Base-by-base conservation (phyloP, 306 rosid species). In the Morella rubra region DNA sequence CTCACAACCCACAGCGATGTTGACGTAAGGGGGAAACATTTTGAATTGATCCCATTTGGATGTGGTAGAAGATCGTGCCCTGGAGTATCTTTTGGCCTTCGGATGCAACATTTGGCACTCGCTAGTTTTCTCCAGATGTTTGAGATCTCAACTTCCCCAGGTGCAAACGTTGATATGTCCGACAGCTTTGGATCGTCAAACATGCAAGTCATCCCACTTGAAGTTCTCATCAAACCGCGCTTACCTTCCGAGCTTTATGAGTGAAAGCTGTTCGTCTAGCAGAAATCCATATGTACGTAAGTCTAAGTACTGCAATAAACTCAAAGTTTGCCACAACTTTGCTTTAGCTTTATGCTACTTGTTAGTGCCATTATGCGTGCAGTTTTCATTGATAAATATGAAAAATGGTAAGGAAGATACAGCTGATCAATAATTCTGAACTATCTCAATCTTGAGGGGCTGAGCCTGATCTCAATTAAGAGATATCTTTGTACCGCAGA, bases 31-130 rank as follows among this genome's bases (percentile, higher is more conserved):
- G 92, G 93, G 6, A 72, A 78, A 8, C 73, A 83, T 64, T 87
- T 80, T 32, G 88, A 84, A 73, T 58, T 89, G 0, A 76, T 86
- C 42, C 96, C 93, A 0, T 87, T 91, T 74, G 93, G 92, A 0
- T 42, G 82, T 12, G 96, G 96, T 11, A 82, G 93, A 81, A 87
- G 96, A 73, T 5, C 56, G 0, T 89, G 93, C 20, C 92, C 92
- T 9, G 93, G 89, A 12, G 44, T 73, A 0, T 45, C 66, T 1
- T 73, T 84, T 50, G 88, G 76, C 4, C 80, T 91, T 66, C 87
- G 84, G 32, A 74, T 86, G 84, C 74, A 76, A 18, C 50, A 56
- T 0, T 75, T 91, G 20, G 69, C 84, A 0, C 19, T 87, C 6
- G 91, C 90, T 16, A n/a, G 81, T 52, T 64, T 87, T 14, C 54